Conservation (phyloP, 2,329 filamentous ascomycete species). For the Nigrospora osmanthi region DNA sequence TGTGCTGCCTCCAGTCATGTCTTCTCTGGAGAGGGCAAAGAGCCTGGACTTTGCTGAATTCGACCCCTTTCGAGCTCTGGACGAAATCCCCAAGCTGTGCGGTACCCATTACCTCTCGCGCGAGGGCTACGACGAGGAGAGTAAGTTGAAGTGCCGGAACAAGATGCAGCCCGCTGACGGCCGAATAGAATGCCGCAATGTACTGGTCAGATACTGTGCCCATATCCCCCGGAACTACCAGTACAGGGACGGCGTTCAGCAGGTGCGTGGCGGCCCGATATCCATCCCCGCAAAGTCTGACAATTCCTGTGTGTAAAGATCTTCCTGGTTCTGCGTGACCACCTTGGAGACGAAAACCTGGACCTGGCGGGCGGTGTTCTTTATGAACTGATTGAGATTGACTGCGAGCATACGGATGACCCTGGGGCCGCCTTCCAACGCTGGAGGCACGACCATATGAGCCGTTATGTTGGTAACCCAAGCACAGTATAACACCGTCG, state of each 20-base stretch:
- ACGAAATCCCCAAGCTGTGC: not conserved
- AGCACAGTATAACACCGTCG: not conserved
- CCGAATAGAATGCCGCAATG: slow-evolving; percentile 32
- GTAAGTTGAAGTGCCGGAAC: not conserved
- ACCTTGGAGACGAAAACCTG: slow-evolving; percentile 35
- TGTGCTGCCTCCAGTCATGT: no score
- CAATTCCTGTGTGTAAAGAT: not conserved
- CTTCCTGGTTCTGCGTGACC: slow-evolving; percentile 30
- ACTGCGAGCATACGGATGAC: slow-evolving; percentile 34
- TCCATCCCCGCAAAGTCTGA: not conserved
- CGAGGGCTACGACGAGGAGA: slow-evolving; percentile 1
- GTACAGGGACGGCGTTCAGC: slow-evolving; percentile 34
- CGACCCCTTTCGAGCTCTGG: not conserved
- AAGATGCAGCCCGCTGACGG: not conserved
- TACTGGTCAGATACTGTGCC: slow-evolving; percentile 33
- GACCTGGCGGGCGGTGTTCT: slow-evolving; percentile 34
- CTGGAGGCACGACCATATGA: slow-evolving; percentile 36
- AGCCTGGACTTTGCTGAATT: not conserved
- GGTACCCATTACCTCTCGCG: not conserved
- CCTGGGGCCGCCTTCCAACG: slow-evolving; percentile 36
- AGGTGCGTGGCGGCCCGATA: slow-evolving; percentile 17
- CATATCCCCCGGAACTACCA: slow-evolving; percentile 37
- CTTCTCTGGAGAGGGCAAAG: no score
- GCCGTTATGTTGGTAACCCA: slow-evolving; percentile 27
- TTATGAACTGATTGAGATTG: slow-evolving; percentile 38